Evolutionary conservation across 2,329 filamentous ascomycete species (phyloP).

Genomic region (Exophiala calicioides): DNA sequence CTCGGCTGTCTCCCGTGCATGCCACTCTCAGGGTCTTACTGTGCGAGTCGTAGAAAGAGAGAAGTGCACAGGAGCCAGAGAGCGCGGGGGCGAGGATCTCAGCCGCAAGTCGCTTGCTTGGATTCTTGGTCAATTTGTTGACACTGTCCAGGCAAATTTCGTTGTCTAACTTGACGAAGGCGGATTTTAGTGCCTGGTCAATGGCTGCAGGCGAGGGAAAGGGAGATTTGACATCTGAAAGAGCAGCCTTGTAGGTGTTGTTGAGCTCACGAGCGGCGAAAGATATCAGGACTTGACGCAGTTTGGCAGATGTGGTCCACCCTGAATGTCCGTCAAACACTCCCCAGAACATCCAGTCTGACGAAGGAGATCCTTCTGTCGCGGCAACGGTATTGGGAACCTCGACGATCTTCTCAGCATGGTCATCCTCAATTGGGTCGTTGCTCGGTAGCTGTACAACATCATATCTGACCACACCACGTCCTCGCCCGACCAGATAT

Average conservation of each 20-base stretch:
- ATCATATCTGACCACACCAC: slow-evolving; percentile 92
- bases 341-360: slow-evolving; percentile 99
- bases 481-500: slow-evolving; percentile 82
- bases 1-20: slow-evolving; percentile 93
- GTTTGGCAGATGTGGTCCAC: slow-evolving; percentile 96
- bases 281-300: slow-evolving; percentile 87
- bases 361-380: slow-evolving; percentile 57
- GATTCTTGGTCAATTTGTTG: slow-evolving; percentile 82
- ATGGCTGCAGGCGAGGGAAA: slow-evolving; percentile 76
- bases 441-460: slow-evolving; percentile 93
- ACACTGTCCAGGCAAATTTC: slow-evolving; percentile 95
- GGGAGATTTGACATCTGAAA: slow-evolving; percentile 55
- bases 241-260: slow-evolving; percentile 77
- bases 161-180: slow-evolving; percentile 83
- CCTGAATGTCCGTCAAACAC: slow-evolving; percentile 97
- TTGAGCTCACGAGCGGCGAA: slow-evolving; percentile 94
- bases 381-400: slow-evolving; percentile 65
- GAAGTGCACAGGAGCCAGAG: slow-evolving; percentile 92
- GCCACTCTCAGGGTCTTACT: slow-evolving; percentile 89
- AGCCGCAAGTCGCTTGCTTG: slow-evolving; percentile 86
- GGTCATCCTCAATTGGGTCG: slow-evolving; percentile 96
- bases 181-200: slow-evolving; percentile 87
- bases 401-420: slow-evolving; percentile 96
- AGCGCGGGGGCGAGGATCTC: slow-evolving; percentile 89
- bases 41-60: slow-evolving; percentile 92